Evolutionary conservation across 495 filamentous ascomycete species (phyloP), one percentile per base, ranked within the genome.

Genomic region (Penicillium cinerascens): DNA sequence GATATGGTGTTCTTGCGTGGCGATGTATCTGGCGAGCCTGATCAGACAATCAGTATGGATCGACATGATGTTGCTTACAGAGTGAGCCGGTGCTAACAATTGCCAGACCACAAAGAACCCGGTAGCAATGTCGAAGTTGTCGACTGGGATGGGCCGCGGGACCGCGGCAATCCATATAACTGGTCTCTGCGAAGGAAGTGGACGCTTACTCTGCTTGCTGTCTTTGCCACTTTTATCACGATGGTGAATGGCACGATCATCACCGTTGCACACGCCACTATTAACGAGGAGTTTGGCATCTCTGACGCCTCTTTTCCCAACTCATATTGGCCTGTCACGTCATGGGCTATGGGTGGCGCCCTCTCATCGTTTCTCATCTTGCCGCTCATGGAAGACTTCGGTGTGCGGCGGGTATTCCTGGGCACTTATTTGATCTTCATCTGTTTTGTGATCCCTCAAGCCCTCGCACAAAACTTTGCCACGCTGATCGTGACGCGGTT

Each of bases 151-250:
- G 75, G 76, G 45, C 68, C 76, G 6, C 59, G 72, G 15, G 81
- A 86, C 60, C 71, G 73, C 1, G 70, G 65, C 15, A 84, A 85
- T 54, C 83, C 83, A 7, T 76, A 74, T 68, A 85, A 86, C 66
- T 87, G 83, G 83, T 68, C 83, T 9, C 46, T 64, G 15, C 58
- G 67, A 35, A 75, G 75, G 53, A 72, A 72, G 62, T 72, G 69
- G 69, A 55, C 55, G 7, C 41, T 69, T 3, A 72, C 66, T 1
- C 20, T 42, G 3, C 37, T 66, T 6, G 61, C 65, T 8, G 55
- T 56, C 2, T 59, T 70, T 29, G 51, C 61, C 18, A 69, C 63
- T 7, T 72, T 67, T 44, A 63, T 67, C n/a, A 62, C 66, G 20
- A 60, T 69, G 58, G 68, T 73, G 59, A 76, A 75, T 42, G 73